Evolutionary conservation across 805 yeast species (phyloP).

Genomic region (Starmerella asiatica): DNA sequence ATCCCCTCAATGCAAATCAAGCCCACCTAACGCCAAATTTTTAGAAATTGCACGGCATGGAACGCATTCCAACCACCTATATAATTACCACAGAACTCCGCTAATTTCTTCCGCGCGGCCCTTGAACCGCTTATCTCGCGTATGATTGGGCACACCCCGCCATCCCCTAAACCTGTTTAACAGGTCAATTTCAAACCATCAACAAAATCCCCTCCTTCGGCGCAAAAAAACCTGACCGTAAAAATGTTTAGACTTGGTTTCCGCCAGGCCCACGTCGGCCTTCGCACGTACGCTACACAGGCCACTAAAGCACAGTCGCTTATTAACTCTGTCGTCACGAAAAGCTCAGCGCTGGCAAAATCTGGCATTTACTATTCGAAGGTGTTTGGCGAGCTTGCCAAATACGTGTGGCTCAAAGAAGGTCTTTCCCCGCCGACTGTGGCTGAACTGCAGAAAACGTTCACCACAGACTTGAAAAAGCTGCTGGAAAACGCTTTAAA

Average conservation of each 20-base stretch:
- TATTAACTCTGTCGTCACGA: slow-evolving; percentile 29
- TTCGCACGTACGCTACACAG: slow-evolving; percentile 17
- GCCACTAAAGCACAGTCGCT: slow-evolving; percentile 14
- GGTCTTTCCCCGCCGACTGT: slow-evolving; percentile 82
- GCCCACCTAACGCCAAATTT: too few relatives aligned
- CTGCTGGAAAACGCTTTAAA: slow-evolving; percentile 21
- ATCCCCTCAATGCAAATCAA: too few relatives aligned
- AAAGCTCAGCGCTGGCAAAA: slow-evolving; percentile 33
- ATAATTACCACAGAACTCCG: too few relatives aligned
- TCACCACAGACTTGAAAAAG: slow-evolving; percentile 34
- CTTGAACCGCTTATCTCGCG: too few relatives aligned
- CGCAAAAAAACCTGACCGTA: too few relatives aligned
- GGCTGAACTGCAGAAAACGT: slow-evolving; percentile 64
- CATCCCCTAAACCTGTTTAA: too few relatives aligned
- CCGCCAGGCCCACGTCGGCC: slow-evolving; percentile 26
- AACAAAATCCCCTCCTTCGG: too few relatives aligned
- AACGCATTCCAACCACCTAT: too few relatives aligned
- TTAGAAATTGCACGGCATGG: too few relatives aligned
- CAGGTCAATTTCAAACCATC: too few relatives aligned
- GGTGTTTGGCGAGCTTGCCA: slow-evolving; percentile 50
- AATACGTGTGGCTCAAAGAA: slow-evolving; percentile 79
- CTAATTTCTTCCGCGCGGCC: too few relatives aligned
- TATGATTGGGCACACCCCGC: too few relatives aligned
- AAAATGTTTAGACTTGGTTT: slow-evolving; percentile 17
- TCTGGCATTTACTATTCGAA: slow-evolving; percentile 64